Evolutionary conservation across 306 rosid species (phyloP).

Genomic region (Inga laurina): DNA sequence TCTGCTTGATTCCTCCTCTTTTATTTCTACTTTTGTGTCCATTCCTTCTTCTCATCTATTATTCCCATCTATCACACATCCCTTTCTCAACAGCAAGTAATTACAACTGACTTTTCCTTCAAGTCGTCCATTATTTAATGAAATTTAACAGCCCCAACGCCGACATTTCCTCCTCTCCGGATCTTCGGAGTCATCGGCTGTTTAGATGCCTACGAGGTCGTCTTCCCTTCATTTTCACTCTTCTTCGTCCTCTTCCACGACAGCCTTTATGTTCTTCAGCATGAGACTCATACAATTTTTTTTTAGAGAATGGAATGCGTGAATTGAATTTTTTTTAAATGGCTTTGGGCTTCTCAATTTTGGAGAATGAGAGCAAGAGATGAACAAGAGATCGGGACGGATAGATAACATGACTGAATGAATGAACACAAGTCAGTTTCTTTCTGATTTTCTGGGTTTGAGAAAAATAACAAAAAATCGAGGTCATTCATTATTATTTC

Average conservation of each 20-base stretch:
- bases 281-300: too few species aligned
- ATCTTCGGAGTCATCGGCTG: constrained; percentile 43
- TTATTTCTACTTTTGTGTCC: neutral
- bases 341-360: neutral
- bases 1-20: constrained; percentile 55
- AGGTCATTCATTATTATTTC: neutral
- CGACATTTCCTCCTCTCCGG: constrained; percentile 51
- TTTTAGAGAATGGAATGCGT: too few species aligned
- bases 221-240: constrained; percentile 48
- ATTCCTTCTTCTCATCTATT: too few species aligned
- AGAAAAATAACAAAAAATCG: neutral
- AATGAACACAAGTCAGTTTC: too few species aligned
- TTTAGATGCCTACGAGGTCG: constrained; percentile 24
- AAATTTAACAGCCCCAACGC: constrained; percentile 48
- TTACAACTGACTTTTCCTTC: neutral
- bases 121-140: neutral
- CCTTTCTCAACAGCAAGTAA: neutral
- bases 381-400: neutral
- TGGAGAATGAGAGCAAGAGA: neutral
- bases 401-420: neutral
- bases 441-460: neutral
- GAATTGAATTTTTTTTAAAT: too few species aligned
- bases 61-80: neutral
- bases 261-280: too few species aligned
- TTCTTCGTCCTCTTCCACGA: too few species aligned